These are phyloP conservation scores for Tympanopsis confertula DNA, from an alignment of 2,329 filamentous ascomycete genomes.

Conservation along the genomic window DNA sequence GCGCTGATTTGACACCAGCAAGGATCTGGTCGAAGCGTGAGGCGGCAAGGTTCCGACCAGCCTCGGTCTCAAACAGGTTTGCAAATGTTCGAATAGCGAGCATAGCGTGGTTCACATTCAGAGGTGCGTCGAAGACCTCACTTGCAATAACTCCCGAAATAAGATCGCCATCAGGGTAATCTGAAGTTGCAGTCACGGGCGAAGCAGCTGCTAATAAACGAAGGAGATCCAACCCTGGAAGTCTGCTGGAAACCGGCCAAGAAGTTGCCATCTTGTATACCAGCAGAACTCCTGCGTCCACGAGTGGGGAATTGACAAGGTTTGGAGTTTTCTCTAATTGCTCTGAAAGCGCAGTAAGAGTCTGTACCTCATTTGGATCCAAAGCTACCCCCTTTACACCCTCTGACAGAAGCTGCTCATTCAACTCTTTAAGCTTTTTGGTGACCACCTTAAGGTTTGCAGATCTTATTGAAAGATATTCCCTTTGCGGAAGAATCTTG, in stretches of 20 bases:
- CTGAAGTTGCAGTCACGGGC: constrained; percentile 27
- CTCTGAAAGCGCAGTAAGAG: neutral
- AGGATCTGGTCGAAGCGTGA: constrained; percentile 48
- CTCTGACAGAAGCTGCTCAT: constrained; percentile 4
- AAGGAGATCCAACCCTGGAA: neutral
- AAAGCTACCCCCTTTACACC: constrained; percentile 31
- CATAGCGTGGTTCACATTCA: constrained; percentile 74
- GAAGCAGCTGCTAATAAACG: neutral
- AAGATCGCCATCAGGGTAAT: constrained; percentile 26
- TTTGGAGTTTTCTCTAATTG: neutral
- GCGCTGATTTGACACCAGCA: constrained; percentile 49
- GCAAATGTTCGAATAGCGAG: constrained; percentile 70
- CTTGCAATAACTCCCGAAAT: constrained; percentile 38
- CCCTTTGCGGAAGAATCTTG: constrained; percentile 64
- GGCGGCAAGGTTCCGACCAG: constrained; percentile 56
- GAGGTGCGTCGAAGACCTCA: constrained; percentile 24
- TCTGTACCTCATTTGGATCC: neutral
- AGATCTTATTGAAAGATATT: constrained; percentile 66
- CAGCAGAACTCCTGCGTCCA: neutral
- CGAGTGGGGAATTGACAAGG: neutral
- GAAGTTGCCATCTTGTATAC: neutral
- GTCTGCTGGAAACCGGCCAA: neutral
- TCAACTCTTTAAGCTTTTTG: constrained; percentile 3
- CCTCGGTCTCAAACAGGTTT: constrained; percentile 69
- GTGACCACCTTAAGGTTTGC: constrained; percentile 47